Evolutionary conservation across 176 grass and related monocot genomes (phyloP).

Genomic region (Aegilops speltoides): DNA sequence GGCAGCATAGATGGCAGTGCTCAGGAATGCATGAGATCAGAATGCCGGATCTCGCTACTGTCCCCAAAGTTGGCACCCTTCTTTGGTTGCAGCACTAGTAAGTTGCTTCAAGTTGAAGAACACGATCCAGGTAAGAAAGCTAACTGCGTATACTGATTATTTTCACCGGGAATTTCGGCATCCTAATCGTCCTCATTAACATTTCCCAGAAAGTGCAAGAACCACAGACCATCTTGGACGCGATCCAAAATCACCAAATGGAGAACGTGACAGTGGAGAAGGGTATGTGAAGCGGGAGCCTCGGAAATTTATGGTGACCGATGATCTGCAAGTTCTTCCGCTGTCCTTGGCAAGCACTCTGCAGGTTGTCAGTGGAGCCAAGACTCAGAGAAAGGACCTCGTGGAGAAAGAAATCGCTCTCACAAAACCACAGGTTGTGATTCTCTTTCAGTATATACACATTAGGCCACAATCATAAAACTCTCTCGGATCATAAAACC

Average conservation of each 20-base stretch:
- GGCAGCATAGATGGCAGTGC: neutral
- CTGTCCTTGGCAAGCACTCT: slow-evolving; percentile 9
- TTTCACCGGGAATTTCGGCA: too few species aligned
- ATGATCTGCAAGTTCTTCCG: neutral
- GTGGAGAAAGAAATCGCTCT: slow-evolving; percentile 11
- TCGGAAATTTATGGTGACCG: neutral
- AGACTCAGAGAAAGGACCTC: neutral
- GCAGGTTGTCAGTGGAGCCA: neutral
- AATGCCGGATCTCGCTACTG: neutral
- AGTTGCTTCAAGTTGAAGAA: neutral
- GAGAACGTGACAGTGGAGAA: neutral
- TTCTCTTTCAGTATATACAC: neutral
- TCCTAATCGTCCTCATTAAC: too few species aligned
- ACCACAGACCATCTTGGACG: neutral
- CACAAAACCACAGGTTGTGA: slow-evolving; percentile 9
- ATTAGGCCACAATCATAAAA: neutral
- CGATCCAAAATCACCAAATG: neutral
- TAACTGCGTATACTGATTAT: too few species aligned
- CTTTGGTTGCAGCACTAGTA: neutral
- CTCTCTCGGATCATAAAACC: neutral
- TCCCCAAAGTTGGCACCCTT: neutral
- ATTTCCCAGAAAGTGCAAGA: neutral
- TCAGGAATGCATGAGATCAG: neutral
- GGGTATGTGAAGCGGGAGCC: neutral
- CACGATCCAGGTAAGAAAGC: neutral